A percentile compares a stretch with the other conserved stretches of the same genome.
Conservation (phyloP, 768 basidiomycete species). For the Vararia minispora region DNA sequence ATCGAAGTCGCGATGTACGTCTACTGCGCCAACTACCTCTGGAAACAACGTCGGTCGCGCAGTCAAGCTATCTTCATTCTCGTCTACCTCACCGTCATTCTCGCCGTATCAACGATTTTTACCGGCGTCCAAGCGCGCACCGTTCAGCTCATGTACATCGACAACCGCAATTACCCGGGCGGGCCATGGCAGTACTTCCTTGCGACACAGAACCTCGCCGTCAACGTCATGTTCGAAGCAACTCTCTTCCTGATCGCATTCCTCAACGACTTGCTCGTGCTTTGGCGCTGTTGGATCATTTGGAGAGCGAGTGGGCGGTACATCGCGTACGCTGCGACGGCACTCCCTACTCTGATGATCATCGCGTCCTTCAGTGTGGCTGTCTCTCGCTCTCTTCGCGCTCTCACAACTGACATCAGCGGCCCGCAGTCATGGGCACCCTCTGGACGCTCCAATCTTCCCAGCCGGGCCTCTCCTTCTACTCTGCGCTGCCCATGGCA, state of each 20-base stretch:
- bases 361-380: constrained; percentile 30
- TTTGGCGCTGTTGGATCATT: constrained; percentile 38
- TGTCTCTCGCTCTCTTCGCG: background rate
- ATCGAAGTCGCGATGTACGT: constrained; percentile 28
- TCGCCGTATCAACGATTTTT: constrained; percentile 28
- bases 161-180: constrained; percentile 17
- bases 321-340: constrained; percentile 22
- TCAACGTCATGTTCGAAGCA: constrained; percentile 34
- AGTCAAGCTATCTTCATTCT: constrained; percentile 24
- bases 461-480: constrained; percentile 29
- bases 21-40: constrained; percentile 27
- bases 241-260: constrained; percentile 32
- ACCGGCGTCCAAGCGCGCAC: constrained; percentile 29
- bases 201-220: constrained; percentile 26
- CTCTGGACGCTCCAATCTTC: constrained; percentile 33
- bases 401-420: background rate
- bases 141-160: constrained; percentile 16
- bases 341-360: constrained; percentile 27
- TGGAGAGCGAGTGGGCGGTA: constrained; percentile 27
- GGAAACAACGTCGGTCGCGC: constrained; percentile 22
- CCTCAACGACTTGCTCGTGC: constrained; percentile 32
- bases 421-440: constrained; percentile 26
- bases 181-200: constrained; percentile 37
- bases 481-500: constrained; percentile 24
- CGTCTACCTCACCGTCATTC: constrained; percentile 26